Percentiles rank a stretch among this genome's conserved stretches.
Evolutionary conservation across 2,329 filamentous ascomycete genomes (phyloP).

Genomic region (Exophiala oligosperma): DNA sequence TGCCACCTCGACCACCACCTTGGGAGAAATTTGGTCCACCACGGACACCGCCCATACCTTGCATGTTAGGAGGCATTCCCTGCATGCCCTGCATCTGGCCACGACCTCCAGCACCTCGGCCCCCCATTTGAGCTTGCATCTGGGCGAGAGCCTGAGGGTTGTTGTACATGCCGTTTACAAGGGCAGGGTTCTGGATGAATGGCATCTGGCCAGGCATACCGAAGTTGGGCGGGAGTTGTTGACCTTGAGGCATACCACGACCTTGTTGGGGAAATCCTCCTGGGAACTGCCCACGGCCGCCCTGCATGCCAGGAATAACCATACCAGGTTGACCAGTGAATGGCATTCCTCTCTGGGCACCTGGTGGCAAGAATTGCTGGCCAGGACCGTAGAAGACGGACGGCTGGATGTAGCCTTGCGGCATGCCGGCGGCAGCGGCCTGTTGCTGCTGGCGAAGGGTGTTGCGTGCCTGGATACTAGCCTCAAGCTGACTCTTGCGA

Average conservation of each 20-base stretch:
- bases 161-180: slow-evolving; percentile 72
- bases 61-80: slow-evolving; percentile 72
- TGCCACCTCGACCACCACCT: slow-evolving; percentile 45
- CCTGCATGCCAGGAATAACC: slow-evolving; percentile 69
- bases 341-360: slow-evolving; percentile 59
- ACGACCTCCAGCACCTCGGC: slow-evolving; percentile 68
- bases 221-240: slow-evolving; percentile 86
- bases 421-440: slow-evolving; percentile 84
- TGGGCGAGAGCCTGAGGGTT: slow-evolving; percentile 45
- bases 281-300: slow-evolving; percentile 82
- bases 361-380: slow-evolving; percentile 42
- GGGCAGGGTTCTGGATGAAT: slow-evolving; percentile 62
- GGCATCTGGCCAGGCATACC: slow-evolving; percentile 71
- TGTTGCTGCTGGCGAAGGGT: slow-evolving; percentile 98
- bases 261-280: slow-evolving; percentile 78
- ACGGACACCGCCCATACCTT: slow-evolving; percentile 48
- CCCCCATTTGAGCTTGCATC: slow-evolving; percentile 71
- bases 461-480: slow-evolving; percentile 98
- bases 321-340: slow-evolving; percentile 58
- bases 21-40: slow-evolving; percentile 47
- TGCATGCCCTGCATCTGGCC: slow-evolving; percentile 68
- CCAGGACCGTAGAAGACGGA: slow-evolving; percentile 90
- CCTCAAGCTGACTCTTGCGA: slow-evolving; percentile 97
- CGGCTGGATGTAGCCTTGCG: slow-evolving; percentile 78
- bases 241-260: slow-evolving; percentile 76